Evolutionary conservation across 805 yeast species (phyloP).

Genomic region (Schwanniomyces pseudopolymorphus): DNA sequence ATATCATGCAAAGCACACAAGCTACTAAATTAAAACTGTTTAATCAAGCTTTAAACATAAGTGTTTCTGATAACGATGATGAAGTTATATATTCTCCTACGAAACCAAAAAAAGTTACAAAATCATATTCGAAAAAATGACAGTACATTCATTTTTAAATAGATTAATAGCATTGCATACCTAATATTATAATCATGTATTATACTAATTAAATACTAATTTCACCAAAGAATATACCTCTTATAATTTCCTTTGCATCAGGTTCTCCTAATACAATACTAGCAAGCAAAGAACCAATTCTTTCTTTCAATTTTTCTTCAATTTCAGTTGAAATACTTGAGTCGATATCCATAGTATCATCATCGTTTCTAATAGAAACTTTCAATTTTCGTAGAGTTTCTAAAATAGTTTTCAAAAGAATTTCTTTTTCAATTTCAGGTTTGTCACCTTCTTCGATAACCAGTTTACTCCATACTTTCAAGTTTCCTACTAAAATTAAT

Average conservation of each 20-base stretch:
- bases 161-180: too few relatives aligned
- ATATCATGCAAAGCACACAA: not conserved
- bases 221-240: conserved; percentile 78
- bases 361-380: conserved; percentile 26
- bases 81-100: not conserved
- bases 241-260: conserved; percentile 50
- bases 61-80: not conserved
- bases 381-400: conserved; percentile 55
- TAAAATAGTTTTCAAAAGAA: conserved; percentile 48
- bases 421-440: conserved; percentile 44
- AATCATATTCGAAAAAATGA: not conserved
- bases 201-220: conserved; percentile 13
- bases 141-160: too few relatives aligned
- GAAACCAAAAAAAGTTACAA: not conserved
- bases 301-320: conserved; percentile 45
- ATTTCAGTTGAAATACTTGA: conserved; percentile 32
- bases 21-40: not conserved
- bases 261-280: conserved; percentile 46
- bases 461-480: conserved; percentile 73
- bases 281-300: conserved; percentile 63
- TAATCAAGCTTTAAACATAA: not conserved
- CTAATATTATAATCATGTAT: too few relatives aligned
- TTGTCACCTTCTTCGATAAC: conserved; percentile 47
- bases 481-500: conserved; percentile 78
- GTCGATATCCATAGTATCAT: conserved; percentile 30